Evolutionary conservation across 192 early-diverging fungal genomes (phyloP), one percentile per base, ranked within the genome.

Genomic region (Backusella parvicylindrica): DNA sequence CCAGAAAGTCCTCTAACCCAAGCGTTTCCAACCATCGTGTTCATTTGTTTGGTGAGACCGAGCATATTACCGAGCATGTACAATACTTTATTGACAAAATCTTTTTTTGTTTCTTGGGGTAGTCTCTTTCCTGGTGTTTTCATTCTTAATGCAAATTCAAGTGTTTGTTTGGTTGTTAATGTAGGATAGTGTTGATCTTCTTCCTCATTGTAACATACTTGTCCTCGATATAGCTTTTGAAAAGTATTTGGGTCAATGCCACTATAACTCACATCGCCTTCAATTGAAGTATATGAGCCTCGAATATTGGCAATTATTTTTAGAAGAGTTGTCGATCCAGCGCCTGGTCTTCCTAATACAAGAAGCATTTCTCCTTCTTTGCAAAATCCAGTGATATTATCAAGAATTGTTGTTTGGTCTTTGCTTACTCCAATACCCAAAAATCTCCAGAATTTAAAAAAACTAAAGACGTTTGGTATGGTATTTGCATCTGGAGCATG

Each of bases 151-250:
- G 92, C 94, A 79, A 91, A 93, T 60, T 91, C 84, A n/a, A 94
- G 85, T 30, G 92, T 95, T 79, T 93, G 88, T 56, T 90, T 88
- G 12, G 93, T 90, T 9, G 92, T 92, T 77, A 94, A 69, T n/a
- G 91, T 91, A 8, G 92, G 89, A 75, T 87, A 92, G 70, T 96
- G 92, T 47, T 87, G 84, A 67, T 94, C 93, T 75, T 92, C 91
- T 84, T 96, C 94, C 76, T 90, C 86, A 77, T 91, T 91, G 77
- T 94, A 96, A 30, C 87, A 86, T 11, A 95, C 88, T 74, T 93
- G 90, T 60, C 90, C 91, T 68, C 89, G 88, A 74, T 91, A 92
- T 50, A 84, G 79, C 35, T 84, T 83, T 6, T 70, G 73, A 70
- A 95, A 86, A 53, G 89, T 85, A 8, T 83, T 76, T 9, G 87